These are phyloP conservation scores for Stropharia rugosoannulata DNA, from an alignment of 768 basidiomycete genomes.

Conservation along the genomic window DNA sequence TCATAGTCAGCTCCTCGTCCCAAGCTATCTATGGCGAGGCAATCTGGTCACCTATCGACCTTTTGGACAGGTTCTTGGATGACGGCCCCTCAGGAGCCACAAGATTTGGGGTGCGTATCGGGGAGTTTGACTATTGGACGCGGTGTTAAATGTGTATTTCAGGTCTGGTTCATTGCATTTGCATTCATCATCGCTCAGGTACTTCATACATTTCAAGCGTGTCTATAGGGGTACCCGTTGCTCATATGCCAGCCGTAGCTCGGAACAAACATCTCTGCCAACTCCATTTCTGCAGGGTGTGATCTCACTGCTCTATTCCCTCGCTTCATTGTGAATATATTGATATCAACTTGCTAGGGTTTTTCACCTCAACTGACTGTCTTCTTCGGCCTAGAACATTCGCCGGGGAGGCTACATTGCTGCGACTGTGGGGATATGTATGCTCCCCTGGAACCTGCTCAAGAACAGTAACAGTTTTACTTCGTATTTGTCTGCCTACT, in stretches of 20 bases:
- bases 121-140: not conserved
- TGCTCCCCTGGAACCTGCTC: conserved; percentile 77
- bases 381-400: conserved; percentile 53
- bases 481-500: conserved; percentile 80
- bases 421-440: conserved; percentile 73
- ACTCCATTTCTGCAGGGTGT: conserved; percentile 81
- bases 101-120: conserved; percentile 54
- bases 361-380: not conserved
- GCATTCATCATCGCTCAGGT: conserved; percentile 78
- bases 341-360: not conserved
- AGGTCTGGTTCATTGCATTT: conserved; percentile 78
- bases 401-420: conserved; percentile 82
- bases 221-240: conserved; percentile 66
- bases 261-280: conserved; percentile 75
- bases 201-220: conserved; percentile 65
- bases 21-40: conserved; percentile 73
- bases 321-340: conserved; percentile 59
- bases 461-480: conserved; percentile 75
- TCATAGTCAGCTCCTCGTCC: conserved; percentile 79
- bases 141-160: not conserved
- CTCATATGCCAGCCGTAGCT: conserved; percentile 45
- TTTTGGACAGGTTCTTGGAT: conserved; percentile 69
- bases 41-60: conserved; percentile 78
- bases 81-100: conserved; percentile 60
- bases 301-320: conserved; percentile 79